Evolutionary conservation across 1,139 yeast species (phyloP).

Genomic region (Suhomyces yuchorum): DNA sequence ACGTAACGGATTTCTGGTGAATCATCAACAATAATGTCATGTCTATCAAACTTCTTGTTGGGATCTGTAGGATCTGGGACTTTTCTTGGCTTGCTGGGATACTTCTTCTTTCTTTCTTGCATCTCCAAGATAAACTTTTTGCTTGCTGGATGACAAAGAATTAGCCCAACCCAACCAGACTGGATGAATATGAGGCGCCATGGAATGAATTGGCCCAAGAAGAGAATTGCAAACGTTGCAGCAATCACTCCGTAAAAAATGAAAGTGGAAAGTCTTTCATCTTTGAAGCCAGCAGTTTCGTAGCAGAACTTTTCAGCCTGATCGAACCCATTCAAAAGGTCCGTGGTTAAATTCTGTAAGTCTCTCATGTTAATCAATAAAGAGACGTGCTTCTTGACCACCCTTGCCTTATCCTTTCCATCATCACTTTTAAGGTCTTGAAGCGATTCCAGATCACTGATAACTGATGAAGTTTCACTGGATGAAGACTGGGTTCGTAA

Average conservation of each 20-base stretch:
- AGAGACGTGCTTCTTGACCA: slow-evolving; percentile 42
- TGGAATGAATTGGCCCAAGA: slow-evolving; percentile 61
- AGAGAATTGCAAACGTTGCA: slow-evolving; percentile 39
- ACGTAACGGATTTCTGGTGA: slow-evolving; percentile 61
- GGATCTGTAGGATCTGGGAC: slow-evolving; percentile 6
- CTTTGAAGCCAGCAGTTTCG: slow-evolving; percentile 71
- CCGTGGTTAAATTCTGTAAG: slow-evolving; percentile 63
- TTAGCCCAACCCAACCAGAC: slow-evolving; percentile 54
- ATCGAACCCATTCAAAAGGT: slow-evolving; percentile 54
- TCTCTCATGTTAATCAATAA: slow-evolving; percentile 58
- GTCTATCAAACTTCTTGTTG: slow-evolving; percentile 40
- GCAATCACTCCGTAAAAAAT: slow-evolving; percentile 43
- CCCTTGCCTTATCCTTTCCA: slow-evolving; percentile 25
- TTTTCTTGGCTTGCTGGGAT: slow-evolving; percentile 1
- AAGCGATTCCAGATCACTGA: slow-evolving; percentile 10
- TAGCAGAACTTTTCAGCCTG: slow-evolving; percentile 56
- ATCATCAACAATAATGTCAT: slow-evolving; percentile 67
- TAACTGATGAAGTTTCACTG: slow-evolving; percentile 12
- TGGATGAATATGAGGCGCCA: slow-evolving; percentile 61
- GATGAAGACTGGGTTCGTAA: slow-evolving; percentile 15
- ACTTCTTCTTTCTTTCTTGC: slow-evolving; percentile 5
- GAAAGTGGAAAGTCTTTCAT: slow-evolving; percentile 69
- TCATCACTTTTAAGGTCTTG: slow-evolving; percentile 14
- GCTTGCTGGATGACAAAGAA: slow-evolving; percentile 60
- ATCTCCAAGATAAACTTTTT: slow-evolving; percentile 34